These are phyloP conservation scores for Farysia itapuensis DNA, from an alignment of 1,284 basidiomycete species.

Conservation along the genomic window DNA sequence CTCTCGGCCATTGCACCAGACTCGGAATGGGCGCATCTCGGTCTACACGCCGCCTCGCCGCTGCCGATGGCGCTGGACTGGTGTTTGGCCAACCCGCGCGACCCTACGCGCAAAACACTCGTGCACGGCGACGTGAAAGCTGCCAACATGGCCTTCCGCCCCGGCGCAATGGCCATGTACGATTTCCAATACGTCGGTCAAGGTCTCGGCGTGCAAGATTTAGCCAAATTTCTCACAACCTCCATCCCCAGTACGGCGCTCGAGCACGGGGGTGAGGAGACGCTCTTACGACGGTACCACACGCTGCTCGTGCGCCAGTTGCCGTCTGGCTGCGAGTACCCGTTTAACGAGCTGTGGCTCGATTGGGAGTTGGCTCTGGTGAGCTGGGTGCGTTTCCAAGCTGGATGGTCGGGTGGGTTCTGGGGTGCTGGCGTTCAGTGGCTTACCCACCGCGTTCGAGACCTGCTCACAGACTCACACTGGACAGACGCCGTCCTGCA, in stretches of 20 bases:
- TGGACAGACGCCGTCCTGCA: constrained; percentile 15
- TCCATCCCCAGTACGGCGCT: constrained; percentile 6
- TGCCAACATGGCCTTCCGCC: constrained; percentile 39
- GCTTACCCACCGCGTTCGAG: constrained; percentile 15
- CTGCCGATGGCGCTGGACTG: constrained; percentile 18
- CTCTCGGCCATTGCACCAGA: constrained; percentile 10
- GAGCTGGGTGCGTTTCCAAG: constrained; percentile 35
- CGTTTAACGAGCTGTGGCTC: constrained; percentile 5
- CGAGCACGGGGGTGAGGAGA: constrained; percentile 1
- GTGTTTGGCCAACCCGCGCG: constrained; percentile 17
- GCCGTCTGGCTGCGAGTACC: constrained; percentile 6
- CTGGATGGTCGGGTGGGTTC: constrained; percentile 37
- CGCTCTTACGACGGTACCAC: constrained; percentile 19
- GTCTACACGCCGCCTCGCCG: constrained; percentile 10
- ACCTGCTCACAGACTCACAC: constrained; percentile 9
- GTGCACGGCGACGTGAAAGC: constrained; percentile 45
- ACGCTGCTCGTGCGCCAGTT: not conserved
- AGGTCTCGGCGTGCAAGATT: constrained; percentile 31
- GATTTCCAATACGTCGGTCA: constrained; percentile 46
- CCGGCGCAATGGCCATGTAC: constrained; percentile 28
- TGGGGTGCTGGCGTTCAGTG: constrained; percentile 43
- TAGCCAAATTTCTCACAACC: constrained; percentile 39
- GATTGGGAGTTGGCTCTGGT: constrained; percentile 40
- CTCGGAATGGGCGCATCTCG: constrained; percentile 14
- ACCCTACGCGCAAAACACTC: constrained; percentile 7